Evolutionary conservation across 306 rosid species (phyloP).

Genomic region (Castanopsis chinensis): DNA sequence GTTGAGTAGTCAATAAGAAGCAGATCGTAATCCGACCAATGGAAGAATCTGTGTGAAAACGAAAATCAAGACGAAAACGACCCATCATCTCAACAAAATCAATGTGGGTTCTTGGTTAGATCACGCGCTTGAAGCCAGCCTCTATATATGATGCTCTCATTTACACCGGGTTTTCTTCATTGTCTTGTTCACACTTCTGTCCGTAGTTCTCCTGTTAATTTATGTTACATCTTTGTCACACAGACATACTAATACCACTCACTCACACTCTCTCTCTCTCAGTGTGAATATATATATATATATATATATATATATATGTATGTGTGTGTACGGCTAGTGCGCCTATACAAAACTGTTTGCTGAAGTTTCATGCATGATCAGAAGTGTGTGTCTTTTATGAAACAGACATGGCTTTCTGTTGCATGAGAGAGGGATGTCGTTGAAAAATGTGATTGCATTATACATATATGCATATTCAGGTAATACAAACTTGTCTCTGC

Average conservation of each 20-base stretch:
- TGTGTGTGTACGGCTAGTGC: conserved; percentile 42
- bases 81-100: conserved; percentile 51
- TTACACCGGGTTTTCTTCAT: conserved; percentile 31
- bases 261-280: conserved; percentile 24
- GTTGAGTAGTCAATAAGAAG: neutral
- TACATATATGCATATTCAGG: conserved; percentile 9
- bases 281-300: fast-evolving
- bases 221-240: conserved; percentile 71
- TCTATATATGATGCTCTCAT: conserved; percentile 31
- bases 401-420: conserved; percentile 41
- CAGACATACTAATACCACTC: conserved; percentile 13
- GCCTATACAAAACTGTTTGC: conserved; percentile 52
- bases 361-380: conserved; percentile 66
- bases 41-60: conserved; percentile 46
- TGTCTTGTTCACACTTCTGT: conserved; percentile 43
- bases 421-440: conserved; percentile 39
- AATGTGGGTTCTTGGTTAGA: conserved; percentile 45
- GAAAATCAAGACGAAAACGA: conserved; percentile 76
- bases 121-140: conserved; percentile 47
- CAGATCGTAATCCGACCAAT: conserved; percentile 43
- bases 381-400: conserved; percentile 47
- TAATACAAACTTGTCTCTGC: conserved; percentile 32
- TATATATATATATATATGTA: too few relatives aligned
- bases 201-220: conserved; percentile 45
- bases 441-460: conserved; percentile 37